Base-by-base conservation (phyloP, 1,139 yeast species). In the Sugiyamaella novakii region DNA sequence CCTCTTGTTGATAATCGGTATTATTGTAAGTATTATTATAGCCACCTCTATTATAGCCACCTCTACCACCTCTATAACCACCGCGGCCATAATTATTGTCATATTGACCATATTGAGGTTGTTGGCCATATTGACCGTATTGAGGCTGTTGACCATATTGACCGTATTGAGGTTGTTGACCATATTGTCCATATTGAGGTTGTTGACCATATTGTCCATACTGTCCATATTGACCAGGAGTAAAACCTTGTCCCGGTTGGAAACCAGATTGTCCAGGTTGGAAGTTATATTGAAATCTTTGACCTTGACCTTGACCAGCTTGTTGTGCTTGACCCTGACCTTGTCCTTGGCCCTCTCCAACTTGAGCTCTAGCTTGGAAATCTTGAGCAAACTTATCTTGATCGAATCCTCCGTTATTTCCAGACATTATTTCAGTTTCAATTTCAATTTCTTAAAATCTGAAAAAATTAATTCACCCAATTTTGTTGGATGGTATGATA, bases 11-110 rank as follows among this genome's bases (percentile, higher is more conserved):
- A 51, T 60, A 55, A 54, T 62, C 53, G 58, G 58, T 56, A 53
- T 61, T 62, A 54, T 65, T 56, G 54, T 65, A 58, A 43, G 61
- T 59, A 54, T 62, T 41, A 58, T 61, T 61, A 60, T 65, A 61
- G 11, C 46, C 46, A 27, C 46, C 46, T 27, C 46, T 57, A 40
- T 52, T 58, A 56, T 54, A 56, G 43, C 60, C 59, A 43, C 59
- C 58, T 56, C 60, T 59, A 51, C 54, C 61, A 51, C 57, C 59
- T 47, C 54, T 53, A 52, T 52, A 54, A 22, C 49, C 50, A 27
- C 52, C 47, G 27, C 54, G 36, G 15, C 25, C 27, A 19, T 29
- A 22, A 18, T 27, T 29, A 55, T 55, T 54, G 52, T 61, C 57
- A 55, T 62, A 55, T 17, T 51, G 55, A 21, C 61, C 62, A 59